phyloP scores from a whole-genome alignment of 148 eudicot species.

The Chenopodium album region DNA sequence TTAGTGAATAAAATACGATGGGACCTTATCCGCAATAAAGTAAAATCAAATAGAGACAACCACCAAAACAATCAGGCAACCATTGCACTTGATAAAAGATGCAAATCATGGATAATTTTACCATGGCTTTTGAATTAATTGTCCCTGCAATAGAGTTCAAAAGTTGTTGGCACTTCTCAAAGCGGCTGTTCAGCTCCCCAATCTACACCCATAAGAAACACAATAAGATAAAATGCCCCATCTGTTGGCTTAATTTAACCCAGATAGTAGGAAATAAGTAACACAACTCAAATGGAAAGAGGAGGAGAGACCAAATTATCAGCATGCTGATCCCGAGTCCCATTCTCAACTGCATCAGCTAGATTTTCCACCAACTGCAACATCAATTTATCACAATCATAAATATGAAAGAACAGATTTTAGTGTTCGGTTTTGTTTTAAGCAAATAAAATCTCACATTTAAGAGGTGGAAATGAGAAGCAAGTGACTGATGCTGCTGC shows the following conservation, averaged over 20 bases:
- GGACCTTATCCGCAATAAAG: background rate
- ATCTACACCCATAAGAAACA: constrained; percentile 43
- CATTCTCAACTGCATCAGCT: constrained; percentile 73
- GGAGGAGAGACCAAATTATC: constrained; percentile 59
- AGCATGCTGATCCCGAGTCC: constrained; percentile 80
- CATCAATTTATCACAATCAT: constrained; percentile 16
- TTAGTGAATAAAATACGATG: background rate
- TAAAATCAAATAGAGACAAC: background rate
- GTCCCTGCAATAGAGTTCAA: constrained; percentile 70
- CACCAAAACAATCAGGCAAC: background rate
- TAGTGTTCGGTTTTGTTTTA: constrained; percentile 13
- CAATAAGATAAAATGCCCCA: background rate
- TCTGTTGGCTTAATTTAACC: constrained; percentile 11
- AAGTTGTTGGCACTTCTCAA: constrained; percentile 92
- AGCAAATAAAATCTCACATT: constrained; percentile 35
- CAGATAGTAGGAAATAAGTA: background rate
- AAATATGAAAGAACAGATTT: background rate
- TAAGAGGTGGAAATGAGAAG: constrained; percentile 79
- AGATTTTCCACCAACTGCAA: constrained; percentile 92
- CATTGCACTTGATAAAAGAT: background rate
- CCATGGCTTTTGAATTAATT: constrained; percentile 66
- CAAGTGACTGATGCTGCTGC: constrained; percentile 63
- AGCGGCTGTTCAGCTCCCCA: constrained; percentile 61
- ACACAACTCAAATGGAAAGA: background rate
- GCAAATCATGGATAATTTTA: constrained; percentile 26